Base-by-base conservation (phyloP, 768 basidiomycete genomes). In the Boletus insuetus region DNA sequence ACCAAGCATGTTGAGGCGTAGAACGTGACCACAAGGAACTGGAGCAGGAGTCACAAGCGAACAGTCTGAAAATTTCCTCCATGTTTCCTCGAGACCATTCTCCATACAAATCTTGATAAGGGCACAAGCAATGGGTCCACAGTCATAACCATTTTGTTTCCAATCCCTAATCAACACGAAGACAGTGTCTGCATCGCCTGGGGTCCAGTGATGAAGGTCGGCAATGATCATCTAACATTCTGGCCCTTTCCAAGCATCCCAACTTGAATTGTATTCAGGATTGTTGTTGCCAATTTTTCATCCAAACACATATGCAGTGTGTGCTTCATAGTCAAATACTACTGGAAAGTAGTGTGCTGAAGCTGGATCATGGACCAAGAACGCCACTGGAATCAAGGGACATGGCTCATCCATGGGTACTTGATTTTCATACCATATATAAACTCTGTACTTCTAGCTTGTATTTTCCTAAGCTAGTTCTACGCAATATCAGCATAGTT, bases 101-200 rank as follows among this genome's bases (percentile, higher is more conserved):
- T 55, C 43, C 8, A 55, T 51, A n/a, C 26, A 51, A n/a, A 2
- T 46, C 16, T n/a, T 22, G 11, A 55, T 40, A 1, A 55, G 5
- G 3, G 43, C 20, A 35, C 43, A 46, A 3, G 38, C 11, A 14
- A 45, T 55, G 1, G 54, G 54, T n/a, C 54, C 49, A 46, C 49
- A 55, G 34, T 55, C 44, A 20, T 55, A 55, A 2, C 54, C 54
- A 55, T 55, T 55, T 26, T 55, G 54, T 6, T 3, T 22, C 54
- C 54, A 54, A 11, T 57, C 53, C 16, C 24, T 34, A 1, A 6
- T 11, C 3, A 34, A 3, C 3, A 55, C 37, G 0, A 20, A 1
- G 17, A 55, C 38, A 3, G 3, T 6, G 1, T 46, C 38, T 3
- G 35, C 3, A 34, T 53, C 26, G 5, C 31, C 41, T 7, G 29